Base-by-base conservation (phyloP, 1,139 yeast species). In the Suhomyces kunorum region DNA sequence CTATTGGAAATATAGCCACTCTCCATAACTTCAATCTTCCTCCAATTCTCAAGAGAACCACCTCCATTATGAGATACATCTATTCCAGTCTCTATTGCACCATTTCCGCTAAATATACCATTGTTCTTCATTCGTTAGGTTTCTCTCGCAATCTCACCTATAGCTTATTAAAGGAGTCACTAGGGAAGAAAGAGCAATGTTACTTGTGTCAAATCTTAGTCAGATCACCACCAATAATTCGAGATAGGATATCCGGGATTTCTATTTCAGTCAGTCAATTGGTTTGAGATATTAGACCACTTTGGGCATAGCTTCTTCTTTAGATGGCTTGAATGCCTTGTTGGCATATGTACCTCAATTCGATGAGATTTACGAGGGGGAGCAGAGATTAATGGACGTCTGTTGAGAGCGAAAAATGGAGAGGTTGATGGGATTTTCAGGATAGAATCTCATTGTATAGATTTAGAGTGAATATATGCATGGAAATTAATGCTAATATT, bases 191-290 rank as follows among this genome's bases (percentile, higher is more conserved):
- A 43, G 56, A 22, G 42, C 38, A 22, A 50, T 63, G 3, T 33
- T 55, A 17, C 49, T 56, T 16, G 38, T 56, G 6, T 56, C 63
- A 1, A 59, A 59, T 40, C 41, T 59, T 29, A 63, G 63, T 6
- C 36, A 38, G 20, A 45, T 53, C 14, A 19, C 17, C 8, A n/a
- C 19, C 5, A 26, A 24, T 11, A 28, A 16, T 8, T 8, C 8
- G 3, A 16, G 7, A 12, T 32, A 24, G 17, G 11, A 26, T 4
- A 14, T 32, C 9, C 14, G 13, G 2, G 39, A 39, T 28, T 17
- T 17, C 3, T 19, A 13, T n/a, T 39, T 36, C 19, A 9, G 18
- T 5, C 34, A 35, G 20, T 13, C 30, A 6, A 19, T 32, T 13
- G 36, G 35, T 4, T 11, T 24, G 7, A 28, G 25, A 14, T 19